A percentile compares a stretch with the other conserved stretches of the same genome.
phyloP scores from a whole-genome alignment of 805 yeast species.

The Citeromyces matritensis region DNA sequence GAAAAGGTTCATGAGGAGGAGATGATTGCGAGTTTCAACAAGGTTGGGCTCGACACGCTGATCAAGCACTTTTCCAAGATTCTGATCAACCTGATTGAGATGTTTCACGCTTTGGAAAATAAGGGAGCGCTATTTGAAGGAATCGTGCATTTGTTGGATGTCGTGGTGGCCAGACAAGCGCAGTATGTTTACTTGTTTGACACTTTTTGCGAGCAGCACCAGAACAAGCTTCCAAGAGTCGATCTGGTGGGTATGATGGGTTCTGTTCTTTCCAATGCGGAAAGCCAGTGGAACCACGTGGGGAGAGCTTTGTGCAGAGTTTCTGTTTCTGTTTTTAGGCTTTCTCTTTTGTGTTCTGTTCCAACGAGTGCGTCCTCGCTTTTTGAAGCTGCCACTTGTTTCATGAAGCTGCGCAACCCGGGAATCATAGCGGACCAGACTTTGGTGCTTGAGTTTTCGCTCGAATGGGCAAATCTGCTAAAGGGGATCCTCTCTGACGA shows the following conservation, averaged over 20 bases:
- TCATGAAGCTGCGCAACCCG: constrained; percentile 30
- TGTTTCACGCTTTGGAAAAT: constrained; percentile 11
- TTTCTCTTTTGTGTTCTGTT: constrained; percentile 10
- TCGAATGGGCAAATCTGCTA: constrained; percentile 32
- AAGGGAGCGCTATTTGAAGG: constrained; percentile 30
- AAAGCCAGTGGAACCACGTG: constrained; percentile 41
- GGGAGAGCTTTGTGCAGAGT: constrained; percentile 54
- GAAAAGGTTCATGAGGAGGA: constrained; percentile 21
- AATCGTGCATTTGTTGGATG: constrained; percentile 44
- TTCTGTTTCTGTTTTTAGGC: constrained; percentile 31
- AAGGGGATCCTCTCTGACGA: constrained; percentile 20
- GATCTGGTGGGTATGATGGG: constrained; percentile 37
- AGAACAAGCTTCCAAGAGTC: constrained; percentile 23
- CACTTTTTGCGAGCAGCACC: constrained; percentile 22
- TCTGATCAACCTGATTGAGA: constrained; percentile 21
- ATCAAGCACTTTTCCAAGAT: constrained; percentile 49
- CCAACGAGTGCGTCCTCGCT: constrained; percentile 5
- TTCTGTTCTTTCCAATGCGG: constrained; percentile 29
- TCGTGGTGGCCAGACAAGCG: constrained; percentile 50
- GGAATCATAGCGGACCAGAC: constrained; percentile 45
- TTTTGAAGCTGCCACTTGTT: constrained; percentile 19
- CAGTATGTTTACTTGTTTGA: constrained; percentile 45
- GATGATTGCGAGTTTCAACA: constrained; percentile 28
- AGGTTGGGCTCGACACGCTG: constrained; percentile 32
- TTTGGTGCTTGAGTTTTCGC: constrained; percentile 44